Evolutionary conservation across 176 grass and related monocot genomes (phyloP).

Genomic region (Leersia perrieri): DNA sequence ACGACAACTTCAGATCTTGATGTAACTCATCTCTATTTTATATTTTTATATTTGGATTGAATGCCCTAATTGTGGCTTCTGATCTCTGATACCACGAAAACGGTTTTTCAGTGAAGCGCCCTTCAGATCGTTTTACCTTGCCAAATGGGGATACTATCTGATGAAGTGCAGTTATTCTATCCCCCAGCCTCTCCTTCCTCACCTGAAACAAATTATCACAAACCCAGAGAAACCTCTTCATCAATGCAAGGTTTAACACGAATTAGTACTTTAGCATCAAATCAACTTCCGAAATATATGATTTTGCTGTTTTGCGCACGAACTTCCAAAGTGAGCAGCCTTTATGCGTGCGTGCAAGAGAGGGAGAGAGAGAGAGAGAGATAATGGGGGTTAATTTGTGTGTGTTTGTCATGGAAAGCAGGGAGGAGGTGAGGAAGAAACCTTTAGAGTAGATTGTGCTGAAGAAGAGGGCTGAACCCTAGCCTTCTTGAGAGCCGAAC

Average conservation of each 20-base stretch:
- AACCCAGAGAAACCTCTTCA: not conserved
- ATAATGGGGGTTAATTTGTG: not conserved
- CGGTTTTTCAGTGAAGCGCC: not conserved
- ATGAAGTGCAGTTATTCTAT: conserved; percentile 89
- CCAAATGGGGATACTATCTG: conserved; percentile 95
- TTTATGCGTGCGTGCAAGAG: not conserved
- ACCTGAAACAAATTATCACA: conserved; percentile 49
- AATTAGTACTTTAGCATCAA: too few relatives aligned
- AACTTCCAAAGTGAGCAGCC: conserved; percentile 6
- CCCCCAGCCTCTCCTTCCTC: conserved; percentile 86
- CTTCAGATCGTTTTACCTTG: conserved; percentile 45
- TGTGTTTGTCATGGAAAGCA: conserved; percentile 31
- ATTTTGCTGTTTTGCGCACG: conserved; percentile 21
- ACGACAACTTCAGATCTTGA: conserved; percentile 22
- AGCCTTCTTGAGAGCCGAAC: conserved; percentile 90
- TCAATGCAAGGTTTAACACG: not conserved
- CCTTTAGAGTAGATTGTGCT: conserved; percentile 99
- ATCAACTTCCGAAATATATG: not conserved
- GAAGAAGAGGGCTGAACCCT: conserved; percentile 92
- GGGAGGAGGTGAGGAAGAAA: conserved; percentile 52
- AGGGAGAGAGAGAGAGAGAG: conserved; percentile 6
- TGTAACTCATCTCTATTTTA: not conserved
- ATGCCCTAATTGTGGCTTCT: not conserved
- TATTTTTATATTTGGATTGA: not conserved
- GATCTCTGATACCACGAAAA: not conserved